phyloP scores from a whole-genome alignment of 805 yeast genomes.

The Pichia insulana region DNA sequence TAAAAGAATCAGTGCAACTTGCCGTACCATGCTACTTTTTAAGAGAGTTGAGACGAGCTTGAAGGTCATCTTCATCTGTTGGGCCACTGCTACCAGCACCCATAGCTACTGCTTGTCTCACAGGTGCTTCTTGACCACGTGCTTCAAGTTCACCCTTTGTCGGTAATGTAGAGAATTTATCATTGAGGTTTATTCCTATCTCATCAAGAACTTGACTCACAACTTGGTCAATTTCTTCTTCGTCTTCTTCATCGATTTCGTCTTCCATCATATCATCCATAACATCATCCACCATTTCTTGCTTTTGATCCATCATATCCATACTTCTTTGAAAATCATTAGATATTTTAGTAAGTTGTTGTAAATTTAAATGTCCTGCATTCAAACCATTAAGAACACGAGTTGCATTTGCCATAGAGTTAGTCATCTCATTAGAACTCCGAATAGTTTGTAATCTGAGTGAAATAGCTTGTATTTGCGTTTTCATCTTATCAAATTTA shows the following conservation, averaged over 20 bases:
- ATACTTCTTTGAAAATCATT: constrained; percentile 93
- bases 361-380: constrained; percentile 71
- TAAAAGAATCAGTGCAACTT: too few species aligned
- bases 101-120: constrained; percentile 16
- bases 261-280: constrained; percentile 94
- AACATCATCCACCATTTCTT: constrained; percentile 98
- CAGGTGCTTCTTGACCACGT: constrained; percentile 26
- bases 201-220: constrained; percentile 90
- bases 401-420: constrained; percentile 91
- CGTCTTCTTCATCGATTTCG: constrained; percentile 74
- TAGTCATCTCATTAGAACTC: constrained; percentile 91
- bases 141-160: constrained; percentile 1
- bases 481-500: constrained; percentile 88
- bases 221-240: constrained; percentile 81
- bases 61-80: constrained; percentile 71
- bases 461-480: constrained; percentile 91
- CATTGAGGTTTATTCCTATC: constrained; percentile 78
- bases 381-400: constrained; percentile 80
- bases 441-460: constrained; percentile 87
- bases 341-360: constrained; percentile 79
- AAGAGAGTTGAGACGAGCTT: constrained; percentile 78
- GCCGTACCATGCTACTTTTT: constrained; percentile 39
- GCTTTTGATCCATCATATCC: constrained; percentile 97
- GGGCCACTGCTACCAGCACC: constrained; percentile 20
- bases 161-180: constrained; percentile 29